Percentiles rank a stretch among this genome's conserved stretches.
These are phyloP conservation scores for Xanthoconium separans DNA, from an alignment of 1,284 basidiomycete genomes.

Conservation along the genomic window DNA sequence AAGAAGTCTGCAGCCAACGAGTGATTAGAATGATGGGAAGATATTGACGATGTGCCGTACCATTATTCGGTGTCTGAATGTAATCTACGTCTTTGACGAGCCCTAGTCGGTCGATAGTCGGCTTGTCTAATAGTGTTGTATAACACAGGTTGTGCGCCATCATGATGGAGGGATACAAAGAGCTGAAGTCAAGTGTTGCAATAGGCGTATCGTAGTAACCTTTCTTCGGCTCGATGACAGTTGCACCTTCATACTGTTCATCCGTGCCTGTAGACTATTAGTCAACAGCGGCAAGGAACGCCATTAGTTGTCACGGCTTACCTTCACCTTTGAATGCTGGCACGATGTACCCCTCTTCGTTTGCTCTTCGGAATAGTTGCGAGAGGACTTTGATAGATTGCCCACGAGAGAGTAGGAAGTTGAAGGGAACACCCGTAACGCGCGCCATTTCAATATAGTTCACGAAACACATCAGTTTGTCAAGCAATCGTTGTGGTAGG, in stretches of 20 bases:
- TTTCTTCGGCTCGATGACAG: conserved; percentile 92
- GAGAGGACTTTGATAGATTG: conserved; percentile 97
- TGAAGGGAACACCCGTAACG: conserved; percentile 97
- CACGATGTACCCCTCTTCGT: conserved; percentile 83
- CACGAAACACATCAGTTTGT: conserved; percentile 97
- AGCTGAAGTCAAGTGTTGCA: conserved; percentile 95
- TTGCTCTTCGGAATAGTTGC: conserved; percentile 88
- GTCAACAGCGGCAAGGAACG: conserved; percentile 1
- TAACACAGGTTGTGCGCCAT: conserved; percentile 99
- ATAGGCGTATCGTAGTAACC: conserved; percentile 95
- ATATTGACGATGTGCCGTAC: conserved; percentile 38
- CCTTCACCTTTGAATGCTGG: conserved; percentile 85
- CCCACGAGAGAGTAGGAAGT: conserved; percentile 85
- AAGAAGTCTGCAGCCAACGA: conserved; percentile 70
- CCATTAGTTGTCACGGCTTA: conserved; percentile 22
- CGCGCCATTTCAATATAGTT: conserved; percentile 96
- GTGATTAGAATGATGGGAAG: neutral
- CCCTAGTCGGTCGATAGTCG: conserved; percentile 71
- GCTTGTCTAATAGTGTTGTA: conserved; percentile 83
- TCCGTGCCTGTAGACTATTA: conserved; percentile 60
- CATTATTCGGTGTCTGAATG: conserved; percentile 89
- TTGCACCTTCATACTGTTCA: conserved; percentile 96
- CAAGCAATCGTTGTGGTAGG: conserved; percentile 88
- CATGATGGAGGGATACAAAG: conserved; percentile 98
- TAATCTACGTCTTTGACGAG: conserved; percentile 88